These are phyloP conservation scores for Podospora appendiculata DNA, from an alignment of 495 filamentous ascomycete species.

Conservation along the genomic window DNA sequence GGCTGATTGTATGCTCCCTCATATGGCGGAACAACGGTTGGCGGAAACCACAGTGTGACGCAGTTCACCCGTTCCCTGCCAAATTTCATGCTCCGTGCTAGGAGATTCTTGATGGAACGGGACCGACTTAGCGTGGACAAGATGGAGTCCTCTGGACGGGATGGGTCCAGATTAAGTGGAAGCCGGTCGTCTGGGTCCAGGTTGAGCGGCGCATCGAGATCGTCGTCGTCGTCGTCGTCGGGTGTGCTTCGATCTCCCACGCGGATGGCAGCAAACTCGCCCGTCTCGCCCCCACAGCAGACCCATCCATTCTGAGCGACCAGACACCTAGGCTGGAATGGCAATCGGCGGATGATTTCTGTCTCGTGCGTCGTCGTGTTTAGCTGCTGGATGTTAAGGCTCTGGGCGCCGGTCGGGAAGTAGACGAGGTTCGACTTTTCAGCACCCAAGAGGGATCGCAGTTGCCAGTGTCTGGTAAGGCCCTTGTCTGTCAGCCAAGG, in stretches of 20 bases:
- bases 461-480: slow-evolving; percentile 72
- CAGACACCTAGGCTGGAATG: slow-evolving; percentile 79
- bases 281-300: slow-evolving; percentile 78
- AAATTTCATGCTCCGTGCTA: slow-evolving; percentile 31
- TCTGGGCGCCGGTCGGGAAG: slow-evolving; percentile 51
- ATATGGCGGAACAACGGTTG: slow-evolving; percentile 7
- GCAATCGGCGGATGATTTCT: slow-evolving; percentile 67
- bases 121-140: slow-evolving; percentile 19
- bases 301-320: slow-evolving; percentile 80
- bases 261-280: slow-evolving; percentile 74
- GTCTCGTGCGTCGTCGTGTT: slow-evolving; percentile 64
- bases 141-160: slow-evolving; percentile 21
- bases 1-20: slow-evolving; percentile 33
- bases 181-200: slow-evolving; percentile 52
- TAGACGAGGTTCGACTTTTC: slow-evolving; percentile 70
- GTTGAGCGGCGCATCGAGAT: slow-evolving; percentile 27
- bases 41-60: slow-evolving; percentile 47
- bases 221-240: slow-evolving; percentile 7
- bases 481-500: not conserved
- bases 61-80: slow-evolving; percentile 48
- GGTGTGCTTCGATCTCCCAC: slow-evolving; percentile 31
- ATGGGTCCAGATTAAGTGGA: slow-evolving; percentile 23
- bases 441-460: slow-evolving; percentile 82
- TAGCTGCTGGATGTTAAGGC: slow-evolving; percentile 59
- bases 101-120: slow-evolving; percentile 27